Percentiles rank a stretch among this genome's conserved stretches.
Conservation (phyloP, 108 stramenopile genomes). For the Nitzschia inconspicua region DNA sequence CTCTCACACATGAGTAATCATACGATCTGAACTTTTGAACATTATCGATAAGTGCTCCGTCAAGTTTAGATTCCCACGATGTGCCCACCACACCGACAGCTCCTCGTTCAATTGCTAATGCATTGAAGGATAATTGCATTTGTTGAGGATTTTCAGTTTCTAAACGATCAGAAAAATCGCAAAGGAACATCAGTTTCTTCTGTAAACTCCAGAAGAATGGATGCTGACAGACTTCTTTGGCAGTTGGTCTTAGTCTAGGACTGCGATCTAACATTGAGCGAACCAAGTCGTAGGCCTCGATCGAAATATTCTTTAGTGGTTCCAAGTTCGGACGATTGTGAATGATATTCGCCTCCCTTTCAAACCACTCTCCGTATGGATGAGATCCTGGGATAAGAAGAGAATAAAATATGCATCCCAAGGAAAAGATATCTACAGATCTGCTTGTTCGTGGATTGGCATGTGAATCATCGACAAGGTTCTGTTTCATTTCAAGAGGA, state of each 20-base stretch:
- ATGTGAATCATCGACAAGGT: slow-evolving; percentile 30
- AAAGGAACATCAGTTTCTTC: slow-evolving; percentile 80
- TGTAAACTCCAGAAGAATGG: slow-evolving; percentile 89
- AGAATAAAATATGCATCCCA: slow-evolving; percentile 96
- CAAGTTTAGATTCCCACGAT: slow-evolving; percentile 83
- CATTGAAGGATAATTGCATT: not conserved
- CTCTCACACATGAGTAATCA: slow-evolving; percentile 86
- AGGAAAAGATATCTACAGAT: slow-evolving; percentile 92
- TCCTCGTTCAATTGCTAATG: slow-evolving; percentile 72
- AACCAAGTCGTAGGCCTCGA: slow-evolving; percentile 85
- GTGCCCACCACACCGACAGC: slow-evolving; percentile 82
- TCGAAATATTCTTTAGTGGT: slow-evolving; percentile 56
- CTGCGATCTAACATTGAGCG: slow-evolving; percentile 75
- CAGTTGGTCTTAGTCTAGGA: slow-evolving; percentile 80
- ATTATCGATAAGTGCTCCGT: slow-evolving; percentile 73
- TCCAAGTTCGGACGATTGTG: slow-evolving; percentile 65
- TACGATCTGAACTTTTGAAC: slow-evolving; percentile 86
- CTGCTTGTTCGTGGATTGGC: slow-evolving; percentile 64
- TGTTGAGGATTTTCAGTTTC: slow-evolving; percentile 45
- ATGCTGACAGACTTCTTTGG: slow-evolving; percentile 85
- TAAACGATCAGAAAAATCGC: slow-evolving; percentile 88
- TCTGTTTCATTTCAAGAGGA: slow-evolving; percentile 34
- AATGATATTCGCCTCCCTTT: slow-evolving; percentile 95
- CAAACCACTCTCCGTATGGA: slow-evolving; percentile 96
- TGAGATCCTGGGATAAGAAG: slow-evolving; percentile 85